These are phyloP conservation scores for Viola pubescens DNA, from an alignment of 441 rosid species.

Conservation along the genomic window DNA sequence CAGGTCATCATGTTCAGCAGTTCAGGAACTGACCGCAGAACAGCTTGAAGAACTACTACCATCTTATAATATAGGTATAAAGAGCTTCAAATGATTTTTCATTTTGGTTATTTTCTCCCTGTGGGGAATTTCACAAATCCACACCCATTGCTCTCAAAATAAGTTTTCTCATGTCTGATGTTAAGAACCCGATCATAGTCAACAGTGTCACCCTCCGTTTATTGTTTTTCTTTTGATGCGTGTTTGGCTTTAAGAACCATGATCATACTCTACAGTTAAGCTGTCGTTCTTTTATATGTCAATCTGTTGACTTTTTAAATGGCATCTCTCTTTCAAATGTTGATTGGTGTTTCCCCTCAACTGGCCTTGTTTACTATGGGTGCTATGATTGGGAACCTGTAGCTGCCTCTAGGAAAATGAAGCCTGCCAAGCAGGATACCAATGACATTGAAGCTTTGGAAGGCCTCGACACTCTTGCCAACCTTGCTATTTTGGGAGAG, in stretches of 20 bases:
- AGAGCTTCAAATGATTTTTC: slow-evolving; percentile 10
- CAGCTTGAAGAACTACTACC: slow-evolving; percentile 56
- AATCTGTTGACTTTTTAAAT: slow-evolving; percentile 9
- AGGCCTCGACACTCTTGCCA: slow-evolving; percentile 86
- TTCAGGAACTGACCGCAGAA: slow-evolving; percentile 49
- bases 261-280: slow-evolving; percentile 1
- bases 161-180: too few relatives aligned
- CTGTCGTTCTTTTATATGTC: background rate
- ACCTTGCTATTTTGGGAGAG: slow-evolving; percentile 79
- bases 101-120: background rate
- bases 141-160: background rate
- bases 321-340: slow-evolving; percentile 8
- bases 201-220: too few relatives aligned
- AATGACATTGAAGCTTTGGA: slow-evolving; percentile 45
- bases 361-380: slow-evolving; percentile 12
- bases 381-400: slow-evolving; percentile 18
- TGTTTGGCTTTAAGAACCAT: background rate
- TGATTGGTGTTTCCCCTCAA: slow-evolving; percentile 12
- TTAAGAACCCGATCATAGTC: too few relatives aligned
- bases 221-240: too few relatives aligned
- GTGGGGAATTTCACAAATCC: slow-evolving; percentile 1
- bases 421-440: slow-evolving; percentile 40
- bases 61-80: slow-evolving; percentile 45
- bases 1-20: slow-evolving; percentile 56
- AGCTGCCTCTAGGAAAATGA: slow-evolving; percentile 50